phyloP scores from a whole-genome alignment of 2,329 filamentous ascomycete species.

The Emergomyces pasteurianus region DNA sequence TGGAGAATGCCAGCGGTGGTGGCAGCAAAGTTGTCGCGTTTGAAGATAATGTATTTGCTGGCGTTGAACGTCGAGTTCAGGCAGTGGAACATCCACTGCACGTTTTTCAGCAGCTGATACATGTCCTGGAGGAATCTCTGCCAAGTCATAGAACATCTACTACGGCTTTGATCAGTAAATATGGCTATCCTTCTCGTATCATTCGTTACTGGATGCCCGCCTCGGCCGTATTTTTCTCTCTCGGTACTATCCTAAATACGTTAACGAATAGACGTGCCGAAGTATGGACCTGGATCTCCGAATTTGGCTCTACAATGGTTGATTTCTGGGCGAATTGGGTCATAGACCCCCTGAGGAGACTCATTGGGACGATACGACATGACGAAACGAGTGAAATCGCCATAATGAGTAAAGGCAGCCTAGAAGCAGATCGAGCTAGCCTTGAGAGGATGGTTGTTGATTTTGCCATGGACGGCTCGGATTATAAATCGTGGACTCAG shows the following conservation, averaged over 20 bases:
- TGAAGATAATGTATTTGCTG: slow-evolving; percentile 44
- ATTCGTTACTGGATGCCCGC: slow-evolving; percentile 84
- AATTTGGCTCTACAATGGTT: slow-evolving; percentile 63
- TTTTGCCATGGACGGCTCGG: slow-evolving; percentile 69
- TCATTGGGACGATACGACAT: slow-evolving; percentile 86
- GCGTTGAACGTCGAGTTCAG: slow-evolving; percentile 50
- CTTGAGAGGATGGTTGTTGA: slow-evolving; percentile 97
- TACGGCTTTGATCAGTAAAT: slow-evolving; percentile 43
- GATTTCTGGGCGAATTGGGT: slow-evolving; percentile 98
- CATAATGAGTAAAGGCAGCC: slow-evolving; percentile 86
- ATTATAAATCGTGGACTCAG: slow-evolving; percentile 47
- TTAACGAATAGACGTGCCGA: slow-evolving; percentile 63
- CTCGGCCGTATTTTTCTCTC: slow-evolving; percentile 60
- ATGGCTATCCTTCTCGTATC: slow-evolving; percentile 63
- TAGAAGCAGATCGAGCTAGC: slow-evolving; percentile 80
- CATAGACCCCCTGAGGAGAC: slow-evolving; percentile 66
- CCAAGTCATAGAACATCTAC: slow-evolving; percentile 54
- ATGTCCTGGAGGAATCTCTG: slow-evolving; percentile 57
- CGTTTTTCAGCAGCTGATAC: slow-evolving; percentile 27
- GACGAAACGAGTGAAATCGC: slow-evolving; percentile 88
- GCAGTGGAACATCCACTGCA: slow-evolving; percentile 38
- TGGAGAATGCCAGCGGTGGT: slow-evolving; percentile 56
- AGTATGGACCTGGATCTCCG: slow-evolving; percentile 65
- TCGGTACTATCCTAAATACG: slow-evolving; percentile 73
- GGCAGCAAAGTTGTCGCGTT: slow-evolving; percentile 45